Evolutionary conservation across 2,329 filamentous ascomycete species (phyloP), one percentile per base, ranked within the genome.

Genomic region (Chaetomiaceae sp.): DNA sequence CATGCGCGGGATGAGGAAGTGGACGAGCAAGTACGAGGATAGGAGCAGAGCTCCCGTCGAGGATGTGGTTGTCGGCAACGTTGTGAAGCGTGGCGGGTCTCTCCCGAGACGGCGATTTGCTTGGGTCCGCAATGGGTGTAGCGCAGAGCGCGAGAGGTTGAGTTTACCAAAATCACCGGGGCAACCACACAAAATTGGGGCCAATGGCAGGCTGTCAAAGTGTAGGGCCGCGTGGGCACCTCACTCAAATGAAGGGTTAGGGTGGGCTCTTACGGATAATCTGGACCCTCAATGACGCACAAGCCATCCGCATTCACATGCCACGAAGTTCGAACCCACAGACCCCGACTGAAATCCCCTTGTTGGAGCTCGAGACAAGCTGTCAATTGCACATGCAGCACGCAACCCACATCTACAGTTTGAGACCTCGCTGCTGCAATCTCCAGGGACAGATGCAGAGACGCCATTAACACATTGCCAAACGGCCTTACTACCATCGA

Each of bases 1-100:
- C 59, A 65, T 63, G 55, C 61, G 59, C 49, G 62, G 61, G 51
- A 65, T 37, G 9, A 65, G 49, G 38, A 65, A 54, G 50, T 67
- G 62, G 53, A 65, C 60, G 54, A 68, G 58, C 58, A 66, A 55
- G 56, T 65, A 64, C 52, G 60, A 66, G 58, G 68, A 64, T 60
- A 72, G 66, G 63, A 72, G 69, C 67, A 70, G 59, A 53, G 69
- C 68, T 66, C 71, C 71, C 42, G 65, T 53, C 22, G 59, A 60
- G 47, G 64, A 62, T 55, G 65, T 59, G 43, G 63, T 62, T 57
- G 64, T 61, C 46, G 60, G 59, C 62, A 60, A 61, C 62, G 65
- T 66, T 42, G 59, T 66, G 63, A 44, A 50, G 57, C 46, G 57
- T 62, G 63, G 56, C 53, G 62, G 57, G 51, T 53, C 54, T 55